Percentiles rank a stretch among this genome's conserved stretches.
These are phyloP conservation scores for Golubevia sp. DNA, from an alignment of 1,284 basidiomycete genomes.

Conservation along the genomic window DNA sequence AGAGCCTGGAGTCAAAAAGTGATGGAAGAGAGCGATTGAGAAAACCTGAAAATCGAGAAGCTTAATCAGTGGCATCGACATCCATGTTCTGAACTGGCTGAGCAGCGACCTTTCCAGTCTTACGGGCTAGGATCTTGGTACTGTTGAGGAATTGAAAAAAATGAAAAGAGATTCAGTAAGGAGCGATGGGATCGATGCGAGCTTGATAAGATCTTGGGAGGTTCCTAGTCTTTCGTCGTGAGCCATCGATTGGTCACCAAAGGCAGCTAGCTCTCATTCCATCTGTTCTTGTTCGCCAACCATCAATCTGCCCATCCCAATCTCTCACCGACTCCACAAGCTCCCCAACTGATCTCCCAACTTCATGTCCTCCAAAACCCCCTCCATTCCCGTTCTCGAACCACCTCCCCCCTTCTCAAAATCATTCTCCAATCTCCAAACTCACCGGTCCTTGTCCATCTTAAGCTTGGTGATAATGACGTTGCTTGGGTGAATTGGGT, in stretches of 20 bases:
- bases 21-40: conserved; percentile 3
- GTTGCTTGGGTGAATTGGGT: conserved; percentile 96
- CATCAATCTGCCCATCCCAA: neutral
- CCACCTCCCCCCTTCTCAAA: neutral
- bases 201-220: too few relatives aligned
- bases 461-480: conserved; percentile 75
- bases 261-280: conserved; percentile 2
- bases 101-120: neutral
- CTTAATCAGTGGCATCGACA: conserved; percentile 8
- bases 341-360: neutral
- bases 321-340: neutral
- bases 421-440: neutral
- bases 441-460: conserved; percentile 58
- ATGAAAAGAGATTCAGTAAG: neutral
- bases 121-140: conserved; percentile 9
- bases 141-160: neutral
- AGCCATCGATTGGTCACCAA: too few relatives aligned
- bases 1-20: too few relatives aligned
- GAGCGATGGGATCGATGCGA: too few relatives aligned
- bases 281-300: neutral
- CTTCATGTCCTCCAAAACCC: neutral
- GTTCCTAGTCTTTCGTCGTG: neutral
- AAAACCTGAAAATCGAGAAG: conserved; percentile 1
- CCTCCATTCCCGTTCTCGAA: neutral
- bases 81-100: conserved; percentile 6